phyloP scores from a whole-genome alignment of 1,284 basidiomycete genomes.

The Vanrija sp. region DNA sequence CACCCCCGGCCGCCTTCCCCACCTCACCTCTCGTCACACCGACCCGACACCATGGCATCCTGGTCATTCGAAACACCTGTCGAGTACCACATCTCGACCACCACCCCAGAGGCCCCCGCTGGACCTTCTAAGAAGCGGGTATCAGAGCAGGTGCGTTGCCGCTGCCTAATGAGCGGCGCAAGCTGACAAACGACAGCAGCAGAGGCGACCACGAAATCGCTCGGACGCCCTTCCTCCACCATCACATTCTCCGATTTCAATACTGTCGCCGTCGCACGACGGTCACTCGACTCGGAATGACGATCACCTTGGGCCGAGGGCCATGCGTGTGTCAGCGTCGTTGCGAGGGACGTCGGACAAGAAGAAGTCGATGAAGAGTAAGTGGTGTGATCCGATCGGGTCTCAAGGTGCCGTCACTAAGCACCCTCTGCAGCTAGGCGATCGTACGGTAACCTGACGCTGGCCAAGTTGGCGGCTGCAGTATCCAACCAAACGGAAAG shows the following conservation, averaged over 20 bases:
- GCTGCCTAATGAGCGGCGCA: background rate
- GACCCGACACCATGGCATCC: conserved; percentile 1
- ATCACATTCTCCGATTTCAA: background rate
- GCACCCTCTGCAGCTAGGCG: background rate
- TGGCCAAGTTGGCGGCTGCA: background rate
- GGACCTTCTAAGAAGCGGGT: background rate
- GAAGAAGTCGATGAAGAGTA: background rate
- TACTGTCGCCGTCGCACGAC: background rate
- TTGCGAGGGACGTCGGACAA: background rate
- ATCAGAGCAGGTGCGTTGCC: background rate
- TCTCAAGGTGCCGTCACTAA: background rate
- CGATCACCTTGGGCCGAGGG: background rate
- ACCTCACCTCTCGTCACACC: too few relatives aligned
- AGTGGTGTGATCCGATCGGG: background rate
- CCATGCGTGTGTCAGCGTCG: background rate
- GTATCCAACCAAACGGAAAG: background rate
- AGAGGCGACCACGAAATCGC: too few relatives aligned
- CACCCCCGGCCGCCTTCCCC: background rate
- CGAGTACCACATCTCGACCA: conserved; percentile 12
- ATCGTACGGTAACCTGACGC: background rate
- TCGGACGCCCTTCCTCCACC: background rate
- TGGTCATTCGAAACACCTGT: conserved; percentile 12
- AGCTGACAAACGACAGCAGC: too few relatives aligned
- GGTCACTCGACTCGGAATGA: background rate
- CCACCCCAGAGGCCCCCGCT: background rate